phyloP scores from a whole-genome alignment of 495 filamentous ascomycete genomes.

The Umbilicaria muhlenbergii region DNA sequence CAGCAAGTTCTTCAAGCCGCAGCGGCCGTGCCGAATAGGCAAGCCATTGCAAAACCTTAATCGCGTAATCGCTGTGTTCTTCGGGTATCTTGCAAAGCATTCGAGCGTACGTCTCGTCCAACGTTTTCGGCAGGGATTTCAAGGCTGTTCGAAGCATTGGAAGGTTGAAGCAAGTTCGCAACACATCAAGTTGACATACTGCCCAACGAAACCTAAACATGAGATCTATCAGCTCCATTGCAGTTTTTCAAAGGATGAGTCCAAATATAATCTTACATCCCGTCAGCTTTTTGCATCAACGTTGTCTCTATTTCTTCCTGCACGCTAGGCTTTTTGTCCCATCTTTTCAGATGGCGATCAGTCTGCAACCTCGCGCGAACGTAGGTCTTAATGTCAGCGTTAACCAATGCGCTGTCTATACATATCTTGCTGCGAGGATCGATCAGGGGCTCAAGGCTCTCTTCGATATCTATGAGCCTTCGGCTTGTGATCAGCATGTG shows the following conservation, averaged over 20 bases:
- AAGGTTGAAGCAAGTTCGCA: slow-evolving; percentile 16
- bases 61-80: slow-evolving; percentile 6
- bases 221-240: slow-evolving; percentile 1
- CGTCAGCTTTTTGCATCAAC: slow-evolving; percentile 16
- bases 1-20: slow-evolving; percentile 14
- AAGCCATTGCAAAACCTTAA: slow-evolving; percentile 19
- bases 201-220: slow-evolving; percentile 27
- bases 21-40: slow-evolving; percentile 12
- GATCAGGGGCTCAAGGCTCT: background rate
- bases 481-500: slow-evolving; percentile 17
- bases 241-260: slow-evolving; percentile 2
- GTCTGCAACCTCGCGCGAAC: slow-evolving; percentile 5
- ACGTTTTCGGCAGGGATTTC: slow-evolving; percentile 17
- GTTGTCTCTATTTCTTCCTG: slow-evolving; percentile 7
- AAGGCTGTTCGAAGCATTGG: slow-evolving; percentile 14
- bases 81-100: slow-evolving; percentile 20
- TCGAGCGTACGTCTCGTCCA: slow-evolving; percentile 24
- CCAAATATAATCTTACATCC: slow-evolving; percentile 18
- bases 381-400: slow-evolving; percentile 16
- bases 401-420: slow-evolving; percentile 6
- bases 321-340: slow-evolving; percentile 8
- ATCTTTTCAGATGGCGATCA: slow-evolving; percentile 4
- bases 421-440: background rate
- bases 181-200: slow-evolving; percentile 23
- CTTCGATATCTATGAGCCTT: slow-evolving; percentile 16